Percentiles rank a stretch among this genome's conserved stretches.
Evolutionary conservation across 345 rosid species (phyloP).

Genomic region (Lepidium africanum): DNA sequence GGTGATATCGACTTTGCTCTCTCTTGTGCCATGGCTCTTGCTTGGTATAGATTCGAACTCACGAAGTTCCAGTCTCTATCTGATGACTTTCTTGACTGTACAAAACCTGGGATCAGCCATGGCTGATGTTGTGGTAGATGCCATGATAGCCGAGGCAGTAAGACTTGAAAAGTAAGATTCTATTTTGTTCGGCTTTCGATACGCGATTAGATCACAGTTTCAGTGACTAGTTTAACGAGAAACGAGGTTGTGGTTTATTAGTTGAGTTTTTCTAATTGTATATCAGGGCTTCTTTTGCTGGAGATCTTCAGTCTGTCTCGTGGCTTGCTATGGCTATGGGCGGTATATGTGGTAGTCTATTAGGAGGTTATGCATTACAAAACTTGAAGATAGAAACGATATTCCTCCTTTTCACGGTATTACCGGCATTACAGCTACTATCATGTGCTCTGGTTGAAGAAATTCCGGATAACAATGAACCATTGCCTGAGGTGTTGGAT

Average conservation of each 20-base stretch:
- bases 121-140: conserved; percentile 97
- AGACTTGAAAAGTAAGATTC: conserved; percentile 53
- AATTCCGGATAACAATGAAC: conserved; percentile 29
- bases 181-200: background rate
- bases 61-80: conserved; percentile 57
- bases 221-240: background rate
- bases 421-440: conserved; percentile 66
- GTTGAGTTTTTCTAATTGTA: background rate
- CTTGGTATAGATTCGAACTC: conserved; percentile 47
- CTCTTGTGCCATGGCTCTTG: conserved; percentile 86
- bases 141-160: conserved; percentile 97
- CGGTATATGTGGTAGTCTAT: conserved; percentile 81
- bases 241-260: background rate
- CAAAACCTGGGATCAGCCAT: conserved; percentile 94
- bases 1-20: conserved; percentile 61
- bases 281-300: conserved; percentile 81
- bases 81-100: conserved; percentile 58
- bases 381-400: conserved; percentile 61
- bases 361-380: conserved; percentile 77
- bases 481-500: conserved; percentile 24
- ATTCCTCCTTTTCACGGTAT: conserved; percentile 66
- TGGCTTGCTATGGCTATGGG: conserved; percentile 95
- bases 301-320: conserved; percentile 89
- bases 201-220: background rate
- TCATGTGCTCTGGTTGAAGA: conserved; percentile 78